These are phyloP conservation scores for Fraxinus excelsior DNA, from an alignment of 257 asterid species.

Conservation along the genomic window DNA sequence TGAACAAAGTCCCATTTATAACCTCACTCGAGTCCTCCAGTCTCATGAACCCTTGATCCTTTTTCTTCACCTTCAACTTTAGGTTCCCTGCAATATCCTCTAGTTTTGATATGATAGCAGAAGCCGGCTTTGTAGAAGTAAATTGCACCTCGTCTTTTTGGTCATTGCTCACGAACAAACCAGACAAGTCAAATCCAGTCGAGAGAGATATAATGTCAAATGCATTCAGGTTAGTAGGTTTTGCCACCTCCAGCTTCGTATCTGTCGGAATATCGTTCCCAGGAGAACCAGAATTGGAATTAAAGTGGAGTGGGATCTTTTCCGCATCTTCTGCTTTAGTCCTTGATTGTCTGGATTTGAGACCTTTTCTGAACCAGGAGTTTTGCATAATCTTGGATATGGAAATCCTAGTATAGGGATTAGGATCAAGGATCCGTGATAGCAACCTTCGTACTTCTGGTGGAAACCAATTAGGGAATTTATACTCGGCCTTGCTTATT, in stretches of 20 bases:
- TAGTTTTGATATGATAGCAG: constrained; percentile 48
- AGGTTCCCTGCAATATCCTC: constrained; percentile 51
- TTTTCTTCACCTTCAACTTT: constrained; percentile 46
- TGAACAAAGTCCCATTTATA: constrained; percentile 37
- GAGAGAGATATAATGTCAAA: constrained; percentile 83
- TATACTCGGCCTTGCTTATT: constrained; percentile 52
- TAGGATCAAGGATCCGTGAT: constrained; percentile 67
- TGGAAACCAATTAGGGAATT: constrained; percentile 70
- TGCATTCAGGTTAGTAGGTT: constrained; percentile 55
- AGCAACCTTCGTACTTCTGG: constrained; percentile 52
- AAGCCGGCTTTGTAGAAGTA: constrained; percentile 46
- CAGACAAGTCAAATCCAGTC: constrained; percentile 71
- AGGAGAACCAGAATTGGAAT: constrained; percentile 8
- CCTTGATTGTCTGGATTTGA: constrained; percentile 18
- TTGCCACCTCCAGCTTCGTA: constrained; percentile 34
- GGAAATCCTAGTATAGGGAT: constrained; percentile 60
- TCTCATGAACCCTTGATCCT: constrained; percentile 53
- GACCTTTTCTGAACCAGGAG: constrained; percentile 67
- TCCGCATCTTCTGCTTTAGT: constrained; percentile 22
- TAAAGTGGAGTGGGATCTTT: constrained; percentile 23
- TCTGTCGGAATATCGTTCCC: constrained; percentile 12
- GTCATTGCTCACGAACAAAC: constrained; percentile 60
- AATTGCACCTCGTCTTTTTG: constrained; percentile 68
- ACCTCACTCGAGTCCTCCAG: constrained; percentile 42
- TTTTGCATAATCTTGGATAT: constrained; percentile 55